These are phyloP conservation scores for Globisporangium takayamanum DNA, from an alignment of 352 stramenopile species.

Conservation along the genomic window DNA sequence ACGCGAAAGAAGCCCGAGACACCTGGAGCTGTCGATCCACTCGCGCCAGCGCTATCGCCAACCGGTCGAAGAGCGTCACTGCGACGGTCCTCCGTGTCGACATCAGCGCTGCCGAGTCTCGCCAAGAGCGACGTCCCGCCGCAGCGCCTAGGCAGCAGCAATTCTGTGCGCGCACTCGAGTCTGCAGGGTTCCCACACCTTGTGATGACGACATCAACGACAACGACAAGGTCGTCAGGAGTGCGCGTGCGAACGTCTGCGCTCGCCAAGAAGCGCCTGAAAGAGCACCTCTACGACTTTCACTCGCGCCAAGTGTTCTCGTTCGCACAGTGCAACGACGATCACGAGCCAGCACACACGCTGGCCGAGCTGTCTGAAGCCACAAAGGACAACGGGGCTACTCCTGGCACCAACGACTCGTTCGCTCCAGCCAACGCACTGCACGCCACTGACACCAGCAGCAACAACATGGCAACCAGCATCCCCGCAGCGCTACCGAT, in stretches of 20 bases:
- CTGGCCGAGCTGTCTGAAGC: background rate
- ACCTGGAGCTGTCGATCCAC: background rate
- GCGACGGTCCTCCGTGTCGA: conserved; percentile 7
- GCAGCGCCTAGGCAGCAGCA: too few relatives aligned
- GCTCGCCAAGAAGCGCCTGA: conserved; percentile 27
- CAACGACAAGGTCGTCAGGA: background rate
- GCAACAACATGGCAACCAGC: background rate
- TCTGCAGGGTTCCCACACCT: background rate
- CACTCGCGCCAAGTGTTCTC: conserved; percentile 57
- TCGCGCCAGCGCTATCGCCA: background rate
- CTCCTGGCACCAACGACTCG: background rate
- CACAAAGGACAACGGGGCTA: background rate
- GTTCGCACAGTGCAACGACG: conserved; percentile 17
- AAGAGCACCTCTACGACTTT: conserved; percentile 54
- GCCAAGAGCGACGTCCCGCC: background rate
- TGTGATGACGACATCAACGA: background rate
- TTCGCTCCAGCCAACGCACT: background rate
- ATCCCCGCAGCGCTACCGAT: background rate
- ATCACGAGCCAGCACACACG: background rate
- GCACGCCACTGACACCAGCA: background rate
- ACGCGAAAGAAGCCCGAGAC: conserved; percentile 2
- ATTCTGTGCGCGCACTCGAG: background rate
- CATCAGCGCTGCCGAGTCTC: background rate
- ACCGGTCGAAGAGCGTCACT: background rate
- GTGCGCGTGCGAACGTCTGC: conserved; percentile 2